Evolutionary conservation across 2,329 filamentous ascomycete species (phyloP).

Genomic region (Triangularia verruculosa): DNA sequence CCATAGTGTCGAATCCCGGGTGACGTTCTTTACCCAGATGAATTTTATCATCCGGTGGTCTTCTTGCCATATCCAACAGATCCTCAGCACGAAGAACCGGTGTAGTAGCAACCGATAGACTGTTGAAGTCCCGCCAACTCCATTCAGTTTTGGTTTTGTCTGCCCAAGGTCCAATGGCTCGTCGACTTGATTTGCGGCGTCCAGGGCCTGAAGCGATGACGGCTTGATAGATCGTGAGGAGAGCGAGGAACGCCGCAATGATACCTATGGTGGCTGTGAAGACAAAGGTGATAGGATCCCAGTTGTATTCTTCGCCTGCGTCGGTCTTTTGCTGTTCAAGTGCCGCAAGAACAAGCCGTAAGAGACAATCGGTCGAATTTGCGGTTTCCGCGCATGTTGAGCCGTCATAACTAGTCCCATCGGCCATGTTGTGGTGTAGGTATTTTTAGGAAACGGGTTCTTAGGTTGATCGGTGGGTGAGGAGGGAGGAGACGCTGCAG

Average conservation of each 20-base stretch:
- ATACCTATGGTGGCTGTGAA: conserved; percentile 9
- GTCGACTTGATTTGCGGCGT: conserved; percentile 4
- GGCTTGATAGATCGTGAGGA: conserved; percentile 9
- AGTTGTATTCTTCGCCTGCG: neutral
- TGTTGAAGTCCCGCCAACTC: conserved; percentile 5
- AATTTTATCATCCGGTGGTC: too few species aligned
- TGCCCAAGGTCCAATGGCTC: conserved; percentile 11
- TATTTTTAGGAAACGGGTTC: too few species aligned
- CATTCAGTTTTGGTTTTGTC: neutral
- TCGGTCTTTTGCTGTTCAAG: neutral
- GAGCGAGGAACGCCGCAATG: conserved; percentile 1
- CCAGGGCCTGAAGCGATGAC: conserved; percentile 1
- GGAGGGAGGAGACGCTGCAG: too few species aligned
- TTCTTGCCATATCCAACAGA: neutral
- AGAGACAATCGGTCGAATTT: conserved; percentile 4
- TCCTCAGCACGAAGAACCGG: neutral
- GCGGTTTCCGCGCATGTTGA: neutral
- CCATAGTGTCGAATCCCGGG: too few species aligned
- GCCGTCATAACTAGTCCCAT: neutral
- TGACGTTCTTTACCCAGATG: neutral
- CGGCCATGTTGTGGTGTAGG: neutral
- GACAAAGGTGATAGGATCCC: conserved; percentile 8
- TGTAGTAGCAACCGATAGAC: neutral
- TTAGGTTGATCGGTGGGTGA: too few species aligned
- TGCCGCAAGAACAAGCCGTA: neutral